Conservation (phyloP, 139 green algal genomes). For the Ulvella scutata region DNA sequence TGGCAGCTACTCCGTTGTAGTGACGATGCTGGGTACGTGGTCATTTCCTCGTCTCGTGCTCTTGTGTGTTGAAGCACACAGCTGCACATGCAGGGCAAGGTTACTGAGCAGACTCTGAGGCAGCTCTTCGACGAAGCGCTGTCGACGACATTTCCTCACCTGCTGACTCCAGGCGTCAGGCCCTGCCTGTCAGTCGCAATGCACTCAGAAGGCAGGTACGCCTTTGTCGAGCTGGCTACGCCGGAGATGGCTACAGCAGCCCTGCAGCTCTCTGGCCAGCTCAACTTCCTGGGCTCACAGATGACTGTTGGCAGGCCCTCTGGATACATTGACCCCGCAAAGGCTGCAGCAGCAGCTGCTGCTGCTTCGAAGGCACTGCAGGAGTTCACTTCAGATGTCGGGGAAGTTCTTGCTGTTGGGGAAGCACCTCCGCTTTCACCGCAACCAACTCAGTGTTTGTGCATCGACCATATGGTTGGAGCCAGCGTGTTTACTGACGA, state of each 20-base stretch:
- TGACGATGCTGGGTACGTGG: too few relatives aligned
- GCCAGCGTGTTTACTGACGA: conserved; percentile 34
- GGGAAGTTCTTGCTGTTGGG: background rate
- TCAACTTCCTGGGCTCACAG: conserved; percentile 7
- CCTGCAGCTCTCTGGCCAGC: conserved; percentile 57
- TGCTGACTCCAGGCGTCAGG: background rate
- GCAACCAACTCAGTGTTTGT: conserved; percentile 21
- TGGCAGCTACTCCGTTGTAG: too few relatives aligned
- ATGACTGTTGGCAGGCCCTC: conserved; percentile 61
- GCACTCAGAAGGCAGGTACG: conserved; percentile 47
- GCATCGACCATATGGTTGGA: conserved; percentile 34
- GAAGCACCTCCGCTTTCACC: background rate
- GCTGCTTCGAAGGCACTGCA: background rate
- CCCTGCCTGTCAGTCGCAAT: conserved; percentile 17
- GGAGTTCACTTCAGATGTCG: conserved; percentile 3
- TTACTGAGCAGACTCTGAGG: background rate
- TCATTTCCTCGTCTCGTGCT: too few relatives aligned
- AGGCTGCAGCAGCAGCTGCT: conserved; percentile 30
- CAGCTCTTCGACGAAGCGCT: background rate
- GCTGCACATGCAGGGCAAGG: conserved; percentile 4
- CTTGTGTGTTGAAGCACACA: too few relatives aligned
- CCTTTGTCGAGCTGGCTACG: conserved; percentile 72
- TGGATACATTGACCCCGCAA: conserved; percentile 68
- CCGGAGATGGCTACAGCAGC: conserved; percentile 71
- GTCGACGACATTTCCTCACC: background rate